A percentile compares a stretch with the other conserved stretches of the same genome.
phyloP scores from a whole-genome alignment of 495 filamentous ascomycete species.

The Aspergillus bridgeri region DNA sequence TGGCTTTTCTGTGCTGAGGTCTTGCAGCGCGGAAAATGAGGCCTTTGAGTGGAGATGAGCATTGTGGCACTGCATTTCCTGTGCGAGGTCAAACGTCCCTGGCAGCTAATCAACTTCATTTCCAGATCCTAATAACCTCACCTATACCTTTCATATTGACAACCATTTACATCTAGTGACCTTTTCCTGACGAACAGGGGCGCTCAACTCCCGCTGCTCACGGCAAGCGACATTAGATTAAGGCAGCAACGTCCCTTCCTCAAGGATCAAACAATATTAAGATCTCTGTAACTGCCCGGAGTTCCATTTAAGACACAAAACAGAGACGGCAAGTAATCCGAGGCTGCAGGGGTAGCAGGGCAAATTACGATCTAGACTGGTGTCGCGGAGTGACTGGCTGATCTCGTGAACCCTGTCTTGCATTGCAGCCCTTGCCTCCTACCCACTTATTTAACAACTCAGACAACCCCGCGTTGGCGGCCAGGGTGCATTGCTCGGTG shows the following conservation, averaged over 20 bases:
- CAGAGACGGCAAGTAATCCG: too few relatives aligned
- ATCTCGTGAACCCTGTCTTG: background rate
- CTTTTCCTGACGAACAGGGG: background rate
- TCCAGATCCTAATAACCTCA: background rate
- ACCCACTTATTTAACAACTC: background rate
- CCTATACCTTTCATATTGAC: background rate
- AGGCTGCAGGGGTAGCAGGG: background rate
- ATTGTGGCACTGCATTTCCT: background rate
- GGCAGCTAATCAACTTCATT: background rate
- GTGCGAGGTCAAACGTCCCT: background rate
- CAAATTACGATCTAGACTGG: background rate
- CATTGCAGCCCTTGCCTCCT: too few relatives aligned
- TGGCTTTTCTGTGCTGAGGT: background rate
- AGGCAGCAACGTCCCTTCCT: background rate
- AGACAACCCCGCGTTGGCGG: background rate
- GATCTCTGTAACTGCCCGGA: too few relatives aligned
- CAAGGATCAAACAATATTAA: background rate
- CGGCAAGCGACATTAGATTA: background rate
- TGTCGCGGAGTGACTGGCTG: background rate
- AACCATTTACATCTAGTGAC: background rate
- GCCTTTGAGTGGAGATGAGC: background rate
- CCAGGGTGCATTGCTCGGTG: background rate
- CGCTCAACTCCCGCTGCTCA: background rate
- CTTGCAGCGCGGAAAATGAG: background rate
- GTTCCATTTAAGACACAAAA: too few relatives aligned